Conservation (phyloP, 768 basidiomycete genomes). For the Fibroporia radiculosa region DNA sequence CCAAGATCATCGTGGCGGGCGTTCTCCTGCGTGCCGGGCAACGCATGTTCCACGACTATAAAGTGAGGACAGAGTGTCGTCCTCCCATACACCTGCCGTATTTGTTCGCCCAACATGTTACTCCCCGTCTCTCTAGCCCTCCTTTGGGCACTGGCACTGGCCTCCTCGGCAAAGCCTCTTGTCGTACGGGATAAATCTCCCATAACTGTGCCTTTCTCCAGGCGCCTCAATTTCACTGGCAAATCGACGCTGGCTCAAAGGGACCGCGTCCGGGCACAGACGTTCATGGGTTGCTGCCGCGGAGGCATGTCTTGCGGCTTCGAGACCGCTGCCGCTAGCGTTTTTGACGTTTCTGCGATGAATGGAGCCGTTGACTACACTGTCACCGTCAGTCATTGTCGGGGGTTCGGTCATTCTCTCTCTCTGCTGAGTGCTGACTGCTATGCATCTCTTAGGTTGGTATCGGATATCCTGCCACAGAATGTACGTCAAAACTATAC, state of each 20-base stretch:
- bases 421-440: no score
- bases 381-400: constrained; percentile 10
- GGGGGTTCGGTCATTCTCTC: no score
- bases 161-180: constrained; percentile 8
- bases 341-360: constrained; percentile 8
- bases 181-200: constrained; percentile 11
- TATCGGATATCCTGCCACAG: constrained; percentile 40
- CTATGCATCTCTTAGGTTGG: constrained; percentile 24
- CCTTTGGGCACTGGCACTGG: neutral
- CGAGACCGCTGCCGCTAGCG: constrained; percentile 3
- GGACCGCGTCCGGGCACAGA: constrained; percentile 17
- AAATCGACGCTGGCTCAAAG: constrained; percentile 9
- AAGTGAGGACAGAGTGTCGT: no score
- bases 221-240: constrained; percentile 17
- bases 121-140: constrained; percentile 3
- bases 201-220: constrained; percentile 15
- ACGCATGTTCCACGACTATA: no score
- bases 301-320: neutral
- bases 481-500: constrained; percentile 29
- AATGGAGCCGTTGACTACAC: constrained; percentile 22
- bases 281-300: constrained; percentile 5
- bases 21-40: no score
- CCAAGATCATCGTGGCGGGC: no score
- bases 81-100: no score
- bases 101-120: constrained; percentile 2